phyloP scores from a whole-genome alignment of 2,329 filamentous ascomycete species.

The Sporothrix globosa region DNA sequence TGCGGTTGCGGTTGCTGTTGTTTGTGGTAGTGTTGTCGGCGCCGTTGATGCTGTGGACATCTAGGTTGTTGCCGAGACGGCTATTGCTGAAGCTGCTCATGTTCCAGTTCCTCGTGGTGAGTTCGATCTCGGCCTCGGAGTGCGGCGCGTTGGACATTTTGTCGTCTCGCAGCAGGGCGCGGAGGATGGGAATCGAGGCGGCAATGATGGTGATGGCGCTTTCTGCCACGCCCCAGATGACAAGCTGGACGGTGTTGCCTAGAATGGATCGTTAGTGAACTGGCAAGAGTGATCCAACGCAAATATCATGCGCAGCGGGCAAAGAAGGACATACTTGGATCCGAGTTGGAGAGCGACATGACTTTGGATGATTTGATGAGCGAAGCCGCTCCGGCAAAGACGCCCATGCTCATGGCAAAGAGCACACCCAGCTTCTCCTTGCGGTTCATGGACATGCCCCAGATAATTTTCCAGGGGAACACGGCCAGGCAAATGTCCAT shows the following conservation, averaged over 20 bases:
- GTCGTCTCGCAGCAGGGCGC: constrained; percentile 33
- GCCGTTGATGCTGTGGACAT: background rate
- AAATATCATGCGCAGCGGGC: background rate
- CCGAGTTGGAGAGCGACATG: constrained; percentile 11
- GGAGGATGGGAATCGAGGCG: constrained; percentile 34
- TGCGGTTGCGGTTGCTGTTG: background rate
- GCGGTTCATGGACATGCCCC: constrained; percentile 46
- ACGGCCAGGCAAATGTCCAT: constrained; percentile 41
- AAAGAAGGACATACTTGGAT: constrained; percentile 22
- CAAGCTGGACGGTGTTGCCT: constrained; percentile 30
- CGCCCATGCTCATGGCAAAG: constrained; percentile 50
- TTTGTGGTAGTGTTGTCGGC: background rate
- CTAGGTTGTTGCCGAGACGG: background rate
- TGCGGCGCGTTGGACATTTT: constrained; percentile 37
- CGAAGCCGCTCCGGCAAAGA: constrained; percentile 40
- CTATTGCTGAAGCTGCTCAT: constrained; percentile 3
- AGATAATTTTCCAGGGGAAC: constrained; percentile 49
- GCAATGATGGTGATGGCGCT: constrained; percentile 35
- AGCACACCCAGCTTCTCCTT: constrained; percentile 49
- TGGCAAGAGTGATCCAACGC: no score
- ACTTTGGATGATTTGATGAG: constrained; percentile 30
- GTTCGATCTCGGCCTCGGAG: constrained; percentile 22
- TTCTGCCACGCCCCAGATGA: constrained; percentile 34
- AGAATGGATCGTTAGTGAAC: no score
- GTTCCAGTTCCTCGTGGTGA: constrained; percentile 26